phyloP scores from a whole-genome alignment of 371 early-diverging fungal species.

The Saksenaea oblongispora region DNA sequence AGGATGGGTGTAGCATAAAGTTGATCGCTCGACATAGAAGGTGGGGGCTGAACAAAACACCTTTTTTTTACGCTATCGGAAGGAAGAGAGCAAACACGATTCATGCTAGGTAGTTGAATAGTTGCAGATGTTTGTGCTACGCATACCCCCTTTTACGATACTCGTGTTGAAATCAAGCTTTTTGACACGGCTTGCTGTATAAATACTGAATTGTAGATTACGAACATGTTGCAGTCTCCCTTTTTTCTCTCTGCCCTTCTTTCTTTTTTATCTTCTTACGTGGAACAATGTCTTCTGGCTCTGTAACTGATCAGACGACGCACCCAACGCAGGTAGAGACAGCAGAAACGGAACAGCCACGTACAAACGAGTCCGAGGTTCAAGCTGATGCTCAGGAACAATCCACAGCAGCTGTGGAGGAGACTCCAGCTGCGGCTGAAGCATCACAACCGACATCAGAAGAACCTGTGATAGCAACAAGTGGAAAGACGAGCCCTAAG shows the following conservation, averaged over 20 bases:
- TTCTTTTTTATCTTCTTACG: neutral
- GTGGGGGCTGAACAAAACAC: neutral
- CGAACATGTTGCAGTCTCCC: neutral
- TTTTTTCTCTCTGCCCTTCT: neutral
- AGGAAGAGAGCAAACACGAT: neutral
- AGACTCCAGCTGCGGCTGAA: neutral
- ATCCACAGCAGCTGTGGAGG: neutral
- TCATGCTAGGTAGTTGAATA: neutral
- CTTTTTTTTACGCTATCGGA: neutral
- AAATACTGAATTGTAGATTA: neutral
- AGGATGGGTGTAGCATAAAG: neutral
- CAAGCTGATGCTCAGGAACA: neutral
- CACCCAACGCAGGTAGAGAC: neutral
- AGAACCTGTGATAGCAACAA: neutral
- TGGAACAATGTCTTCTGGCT: neutral
- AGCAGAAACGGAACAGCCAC: neutral
- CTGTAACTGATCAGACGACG: neutral
- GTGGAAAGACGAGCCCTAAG: constrained; percentile 5
- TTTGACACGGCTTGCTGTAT: neutral
- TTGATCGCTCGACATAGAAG: neutral
- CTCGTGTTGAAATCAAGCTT: constrained; percentile 2
- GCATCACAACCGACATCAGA: neutral
- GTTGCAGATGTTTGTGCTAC: neutral
- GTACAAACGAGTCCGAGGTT: neutral
- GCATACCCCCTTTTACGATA: neutral